These are phyloP conservation scores for Dioscorea zingiberensis DNA, from an alignment of 106 monocot species.

Conservation along the genomic window DNA sequence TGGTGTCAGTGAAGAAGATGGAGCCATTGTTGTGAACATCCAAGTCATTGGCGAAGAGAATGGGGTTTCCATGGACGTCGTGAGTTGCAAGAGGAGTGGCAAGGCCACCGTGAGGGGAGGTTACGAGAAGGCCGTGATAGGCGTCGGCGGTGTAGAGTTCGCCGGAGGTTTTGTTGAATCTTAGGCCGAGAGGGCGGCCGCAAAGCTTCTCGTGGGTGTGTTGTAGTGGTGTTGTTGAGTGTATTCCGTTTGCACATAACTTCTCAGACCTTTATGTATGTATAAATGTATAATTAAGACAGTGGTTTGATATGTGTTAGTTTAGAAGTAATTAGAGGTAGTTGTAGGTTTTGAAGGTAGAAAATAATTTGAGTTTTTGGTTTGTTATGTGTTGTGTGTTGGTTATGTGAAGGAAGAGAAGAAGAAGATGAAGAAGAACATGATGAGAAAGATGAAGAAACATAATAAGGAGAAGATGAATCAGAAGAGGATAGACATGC, in stretches of 20 bases:
- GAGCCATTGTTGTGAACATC: constrained; percentile 85
- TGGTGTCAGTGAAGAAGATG: constrained; percentile 87
- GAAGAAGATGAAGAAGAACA: too few relatives aligned
- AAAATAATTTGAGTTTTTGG: too few relatives aligned
- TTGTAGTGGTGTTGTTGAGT: constrained; percentile 64
- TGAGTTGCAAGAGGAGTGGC: constrained; percentile 50
- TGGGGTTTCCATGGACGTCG: constrained; percentile 52
- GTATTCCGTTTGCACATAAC: constrained; percentile 44
- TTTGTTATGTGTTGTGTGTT: too few relatives aligned
- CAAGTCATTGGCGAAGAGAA: constrained; percentile 82
- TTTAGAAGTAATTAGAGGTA: too few relatives aligned
- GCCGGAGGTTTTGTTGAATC: constrained; percentile 54
- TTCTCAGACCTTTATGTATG: constrained; percentile 35
- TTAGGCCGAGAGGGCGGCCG: constrained; percentile 85
- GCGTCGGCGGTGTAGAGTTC: constrained; percentile 90
- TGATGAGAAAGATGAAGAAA: too few relatives aligned
- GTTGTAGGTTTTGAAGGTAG: too few relatives aligned
- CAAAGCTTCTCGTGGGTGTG: constrained; percentile 53
- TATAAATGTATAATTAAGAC: too few relatives aligned
- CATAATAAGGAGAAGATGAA: too few relatives aligned
- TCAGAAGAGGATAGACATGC: too few relatives aligned
- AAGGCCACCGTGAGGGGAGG: constrained; percentile 49
- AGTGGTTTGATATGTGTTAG: too few relatives aligned
- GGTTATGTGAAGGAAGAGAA: too few relatives aligned
- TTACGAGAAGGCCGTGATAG: constrained; percentile 64